Evolutionary conservation across 2,329 filamentous ascomycete species (phyloP).

Genomic region (Verticillium tricorpus): DNA sequence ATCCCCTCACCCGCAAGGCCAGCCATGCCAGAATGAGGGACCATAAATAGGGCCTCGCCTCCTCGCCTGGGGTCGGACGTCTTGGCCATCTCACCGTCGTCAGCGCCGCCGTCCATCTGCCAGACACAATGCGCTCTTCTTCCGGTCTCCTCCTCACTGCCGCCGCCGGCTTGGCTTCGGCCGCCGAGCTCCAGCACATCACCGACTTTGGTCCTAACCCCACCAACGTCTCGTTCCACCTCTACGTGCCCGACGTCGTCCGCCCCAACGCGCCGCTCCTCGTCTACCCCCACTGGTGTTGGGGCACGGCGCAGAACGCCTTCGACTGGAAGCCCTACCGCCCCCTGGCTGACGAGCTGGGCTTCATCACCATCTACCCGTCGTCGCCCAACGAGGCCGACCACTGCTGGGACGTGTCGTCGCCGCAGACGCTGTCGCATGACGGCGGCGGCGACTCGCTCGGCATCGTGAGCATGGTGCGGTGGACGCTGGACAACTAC

Average conservation of each 20-base stretch:
- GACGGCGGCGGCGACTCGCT: slow-evolving; percentile 45
- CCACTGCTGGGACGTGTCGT: slow-evolving; percentile 57
- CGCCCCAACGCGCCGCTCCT: slow-evolving; percentile 43
- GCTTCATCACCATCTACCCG: slow-evolving; percentile 45
- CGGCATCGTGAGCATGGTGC: slow-evolving; percentile 50
- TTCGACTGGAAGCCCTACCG: slow-evolving; percentile 49
- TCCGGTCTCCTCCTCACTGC: neutral
- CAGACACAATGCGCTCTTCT: neutral
- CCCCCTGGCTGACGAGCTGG: slow-evolving; percentile 45
- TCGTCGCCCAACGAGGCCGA: slow-evolving; percentile 30
- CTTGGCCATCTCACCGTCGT: neutral
- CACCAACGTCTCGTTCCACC: slow-evolving; percentile 46
- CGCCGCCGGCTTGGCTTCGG: slow-evolving; percentile 2
- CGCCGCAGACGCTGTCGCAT: slow-evolving; percentile 40
- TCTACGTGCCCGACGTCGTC: slow-evolving; percentile 40
- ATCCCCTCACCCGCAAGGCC: neutral
- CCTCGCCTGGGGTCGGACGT: neutral
- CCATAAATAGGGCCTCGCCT: neutral
- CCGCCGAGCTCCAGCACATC: slow-evolving; percentile 9
- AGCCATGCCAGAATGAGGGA: neutral
- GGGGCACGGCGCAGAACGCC: slow-evolving; percentile 45
- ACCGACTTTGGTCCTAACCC: slow-evolving; percentile 39
- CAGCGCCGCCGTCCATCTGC: neutral
- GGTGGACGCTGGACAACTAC: slow-evolving; percentile 42
- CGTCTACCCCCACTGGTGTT: slow-evolving; percentile 55